phyloP scores from a whole-genome alignment of 2,329 filamentous ascomycete species.

The Colletotrichum acutatum region DNA sequence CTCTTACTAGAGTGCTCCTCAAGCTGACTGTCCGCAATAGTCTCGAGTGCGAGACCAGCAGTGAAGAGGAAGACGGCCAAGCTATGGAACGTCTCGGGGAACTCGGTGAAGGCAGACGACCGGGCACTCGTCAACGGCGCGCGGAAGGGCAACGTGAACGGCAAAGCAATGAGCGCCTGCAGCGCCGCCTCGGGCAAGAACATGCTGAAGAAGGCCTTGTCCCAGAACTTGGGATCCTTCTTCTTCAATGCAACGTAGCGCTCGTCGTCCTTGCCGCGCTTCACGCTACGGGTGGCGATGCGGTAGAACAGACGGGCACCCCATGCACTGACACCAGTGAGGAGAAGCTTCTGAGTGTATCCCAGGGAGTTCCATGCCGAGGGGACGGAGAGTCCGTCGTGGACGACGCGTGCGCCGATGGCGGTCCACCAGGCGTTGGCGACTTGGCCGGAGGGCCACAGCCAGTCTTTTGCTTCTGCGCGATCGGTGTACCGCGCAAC shows the following conservation, averaged over 20 bases:
- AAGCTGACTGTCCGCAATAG: slow-evolving; percentile 67
- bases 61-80: slow-evolving; percentile 66
- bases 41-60: slow-evolving; percentile 66
- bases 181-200: slow-evolving; percentile 69
- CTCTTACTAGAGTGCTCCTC: slow-evolving; percentile 51
- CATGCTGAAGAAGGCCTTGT: slow-evolving; percentile 61
- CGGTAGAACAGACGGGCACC: slow-evolving; percentile 66
- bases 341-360: slow-evolving; percentile 65
- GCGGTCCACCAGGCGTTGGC: slow-evolving; percentile 71
- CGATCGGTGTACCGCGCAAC: slow-evolving; percentile 62
- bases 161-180: slow-evolving; percentile 66
- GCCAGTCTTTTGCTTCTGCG: slow-evolving; percentile 70
- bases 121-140: slow-evolving; percentile 41
- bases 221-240: slow-evolving; percentile 64
- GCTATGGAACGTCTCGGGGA: slow-evolving; percentile 44
- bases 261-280: slow-evolving; percentile 65
- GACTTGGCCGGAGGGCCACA: slow-evolving; percentile 66
- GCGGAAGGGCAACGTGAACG: slow-evolving; percentile 67
- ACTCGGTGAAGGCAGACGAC: slow-evolving; percentile 25
- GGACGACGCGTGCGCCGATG: slow-evolving; percentile 60
- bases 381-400: slow-evolving; percentile 55
- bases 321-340: slow-evolving; percentile 68
- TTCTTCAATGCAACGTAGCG: slow-evolving; percentile 63
- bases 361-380: slow-evolving; percentile 59
- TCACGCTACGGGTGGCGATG: slow-evolving; percentile 58